Base-by-base conservation (phyloP, 1,139 yeast species). In the Maudiozyma humilis region DNA sequence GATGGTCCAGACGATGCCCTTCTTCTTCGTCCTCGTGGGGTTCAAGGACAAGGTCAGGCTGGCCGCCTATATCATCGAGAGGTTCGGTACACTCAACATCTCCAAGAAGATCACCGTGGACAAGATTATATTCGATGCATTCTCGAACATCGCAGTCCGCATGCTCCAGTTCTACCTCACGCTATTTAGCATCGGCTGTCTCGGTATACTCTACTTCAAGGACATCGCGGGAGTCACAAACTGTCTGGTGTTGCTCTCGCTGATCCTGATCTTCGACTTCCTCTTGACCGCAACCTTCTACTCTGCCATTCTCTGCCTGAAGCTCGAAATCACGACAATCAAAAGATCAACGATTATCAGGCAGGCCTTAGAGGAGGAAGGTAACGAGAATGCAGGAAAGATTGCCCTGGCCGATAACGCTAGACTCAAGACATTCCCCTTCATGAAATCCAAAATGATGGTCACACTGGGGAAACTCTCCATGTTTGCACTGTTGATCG, bases 1-100 rank as follows among this genome's bases (percentile, higher is more conserved):
- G 48, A 71, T 91, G 53, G 78, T 91, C 44, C 97, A 93, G 69
- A 97, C 97, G 7, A 69, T 93, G 42, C 99, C 99, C 19, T 91
- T 93, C 65, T 73, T 93, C 56, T 95, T 89, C 18, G 91, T 95
- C 19, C 81, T 89, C 6, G 79, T 91, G 57, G 99, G 98, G 1
- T 91, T 91, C 67, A 89, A 87, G 59, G 86, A 86, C 63, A 89
- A 91, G 59, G 76, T 87, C 20, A 73, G 79, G 19, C 73, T 89
- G 52, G 84, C 96, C 1, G 72, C 79, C 29, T 66, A 72, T 40
- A 53, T 65, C 23, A 40, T 60, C 45, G 54, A 66, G 51, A 56
- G 65, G 44, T 60, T 56, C 47, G 55, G 59, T 41, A 59, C 52
- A 44, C 54, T 63, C 35, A 68, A 67, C 39, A 51, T 59, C 20